These are phyloP conservation scores for Wickerhamiella hasegawae DNA, from an alignment of 805 yeast species.

Conservation along the genomic window DNA sequence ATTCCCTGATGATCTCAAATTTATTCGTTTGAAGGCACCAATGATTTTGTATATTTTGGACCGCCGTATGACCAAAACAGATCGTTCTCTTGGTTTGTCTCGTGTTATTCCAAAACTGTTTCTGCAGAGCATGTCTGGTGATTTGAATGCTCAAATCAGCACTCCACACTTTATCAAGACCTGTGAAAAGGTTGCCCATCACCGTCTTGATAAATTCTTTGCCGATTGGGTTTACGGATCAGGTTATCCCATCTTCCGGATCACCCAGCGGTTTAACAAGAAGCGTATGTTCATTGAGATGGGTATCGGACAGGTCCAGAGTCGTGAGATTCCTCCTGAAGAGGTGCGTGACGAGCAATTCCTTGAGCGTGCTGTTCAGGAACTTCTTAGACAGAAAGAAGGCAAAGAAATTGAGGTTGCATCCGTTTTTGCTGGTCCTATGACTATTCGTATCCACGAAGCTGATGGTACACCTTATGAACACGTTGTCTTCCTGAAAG, in stretches of 20 bases:
- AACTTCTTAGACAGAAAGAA: slow-evolving; percentile 8
- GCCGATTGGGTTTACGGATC: slow-evolving; percentile 85
- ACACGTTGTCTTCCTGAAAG: slow-evolving; percentile 85
- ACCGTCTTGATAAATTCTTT: slow-evolving; percentile 66
- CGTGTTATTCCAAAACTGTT: slow-evolving; percentile 85
- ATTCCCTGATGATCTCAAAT: slow-evolving; percentile 42
- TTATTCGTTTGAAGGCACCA: slow-evolving; percentile 69
- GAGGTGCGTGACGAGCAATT: slow-evolving; percentile 24
- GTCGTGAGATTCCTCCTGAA: slow-evolving; percentile 18
- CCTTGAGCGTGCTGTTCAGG: slow-evolving; percentile 25
- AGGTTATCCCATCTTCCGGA: slow-evolving; percentile 78
- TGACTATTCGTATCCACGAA: slow-evolving; percentile 93
- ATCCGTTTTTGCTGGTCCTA: slow-evolving; percentile 59
- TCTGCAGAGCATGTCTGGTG: slow-evolving; percentile 91
- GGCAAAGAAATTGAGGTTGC: slow-evolving; percentile 11
- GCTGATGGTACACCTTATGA: slow-evolving; percentile 98
- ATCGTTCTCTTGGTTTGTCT: slow-evolving; percentile 79
- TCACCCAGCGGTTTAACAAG: slow-evolving; percentile 84
- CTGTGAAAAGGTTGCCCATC: slow-evolving; percentile 90
- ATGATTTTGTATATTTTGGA: slow-evolving; percentile 72
- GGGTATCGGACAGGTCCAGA: slow-evolving; percentile 83
- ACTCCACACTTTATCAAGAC: slow-evolving; percentile 77
- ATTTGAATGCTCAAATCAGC: slow-evolving; percentile 58
- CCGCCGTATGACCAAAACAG: slow-evolving; percentile 89
- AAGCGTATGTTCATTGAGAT: slow-evolving; percentile 88